A percentile compares a stretch with the other conserved stretches of the same genome.
Evolutionary conservation across 352 stramenopile genomes (phyloP).

Genomic region (Phytophthora sansomeana): DNA sequence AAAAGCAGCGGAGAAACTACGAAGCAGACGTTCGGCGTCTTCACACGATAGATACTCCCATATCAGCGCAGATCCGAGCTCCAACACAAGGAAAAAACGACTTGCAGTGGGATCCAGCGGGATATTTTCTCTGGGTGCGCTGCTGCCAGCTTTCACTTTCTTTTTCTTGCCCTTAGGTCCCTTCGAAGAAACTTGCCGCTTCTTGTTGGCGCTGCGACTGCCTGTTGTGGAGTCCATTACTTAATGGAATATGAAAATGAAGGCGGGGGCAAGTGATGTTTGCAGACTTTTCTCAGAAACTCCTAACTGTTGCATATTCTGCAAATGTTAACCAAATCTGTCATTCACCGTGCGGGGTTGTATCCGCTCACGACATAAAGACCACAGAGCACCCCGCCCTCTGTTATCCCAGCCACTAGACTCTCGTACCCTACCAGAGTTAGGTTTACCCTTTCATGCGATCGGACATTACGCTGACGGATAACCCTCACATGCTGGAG

Average conservation of each 20-base stretch:
- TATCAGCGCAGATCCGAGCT: constrained; percentile 1
- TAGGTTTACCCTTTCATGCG: neutral
- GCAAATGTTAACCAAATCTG: too few species aligned
- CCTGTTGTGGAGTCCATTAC: neutral
- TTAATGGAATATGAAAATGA: neutral
- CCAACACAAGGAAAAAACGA: constrained; percentile 4
- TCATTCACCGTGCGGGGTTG: neutral
- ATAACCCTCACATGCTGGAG: neutral
- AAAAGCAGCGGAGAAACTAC: neutral
- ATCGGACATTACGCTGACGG: neutral
- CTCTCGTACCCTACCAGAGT: neutral
- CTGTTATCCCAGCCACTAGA: neutral
- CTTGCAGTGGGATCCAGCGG: neutral
- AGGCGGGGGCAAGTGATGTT: too few species aligned
- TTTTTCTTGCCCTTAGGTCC: neutral
- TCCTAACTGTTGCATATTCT: neutral
- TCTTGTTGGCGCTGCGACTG: neutral
- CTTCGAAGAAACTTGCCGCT: neutral
- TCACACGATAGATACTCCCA: constrained; percentile 1
- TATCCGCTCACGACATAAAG: neutral
- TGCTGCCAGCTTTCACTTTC: neutral
- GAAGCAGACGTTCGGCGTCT: neutral
- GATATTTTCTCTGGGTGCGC: neutral
- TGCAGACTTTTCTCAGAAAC: neutral
- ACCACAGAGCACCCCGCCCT: neutral